Conservation (phyloP, 2,329 filamentous ascomycete species). For the Neopestalotiopsis sp. region DNA sequence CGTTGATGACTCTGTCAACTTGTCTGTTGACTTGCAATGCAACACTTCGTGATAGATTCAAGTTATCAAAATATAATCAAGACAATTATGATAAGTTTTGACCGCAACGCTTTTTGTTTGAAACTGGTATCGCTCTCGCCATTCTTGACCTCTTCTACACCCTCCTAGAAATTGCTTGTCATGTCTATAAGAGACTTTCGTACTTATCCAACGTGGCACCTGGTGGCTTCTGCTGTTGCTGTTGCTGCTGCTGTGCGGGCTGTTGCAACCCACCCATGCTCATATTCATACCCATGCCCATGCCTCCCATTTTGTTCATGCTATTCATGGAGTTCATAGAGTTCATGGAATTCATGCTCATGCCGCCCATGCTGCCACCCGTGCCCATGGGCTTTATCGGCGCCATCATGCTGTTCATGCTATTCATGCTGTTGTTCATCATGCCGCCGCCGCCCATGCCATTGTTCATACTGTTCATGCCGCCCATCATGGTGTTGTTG, state of each 20-base stretch:
- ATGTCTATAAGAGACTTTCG: constrained; percentile 63
- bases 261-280: constrained; percentile 32
- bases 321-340: constrained; percentile 26
- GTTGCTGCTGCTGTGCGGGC: constrained; percentile 38
- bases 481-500: constrained; percentile 26
- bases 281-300: constrained; percentile 35
- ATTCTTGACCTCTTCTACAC: neutral
- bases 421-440: constrained; percentile 25
- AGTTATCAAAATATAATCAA: neutral
- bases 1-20: neutral
- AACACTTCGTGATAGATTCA: no score
- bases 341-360: constrained; percentile 28
- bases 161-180: neutral
- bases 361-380: constrained; percentile 23
- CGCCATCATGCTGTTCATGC: constrained; percentile 33
- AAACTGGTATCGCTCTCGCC: neutral
- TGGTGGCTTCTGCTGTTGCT: constrained; percentile 47
- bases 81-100: neutral
- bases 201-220: constrained; percentile 64
- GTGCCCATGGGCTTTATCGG: constrained; percentile 30
- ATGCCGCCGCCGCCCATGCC: constrained; percentile 25
- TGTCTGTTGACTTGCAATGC: neutral
- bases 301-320: constrained; percentile 30
- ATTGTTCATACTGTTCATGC: constrained; percentile 28
- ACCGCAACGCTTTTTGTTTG: neutral